Percentiles rank a stretch among this genome's conserved stretches.
Evolutionary conservation across 2,329 filamentous ascomycete genomes (phyloP).

Genomic region (Diaporthe destruens): DNA sequence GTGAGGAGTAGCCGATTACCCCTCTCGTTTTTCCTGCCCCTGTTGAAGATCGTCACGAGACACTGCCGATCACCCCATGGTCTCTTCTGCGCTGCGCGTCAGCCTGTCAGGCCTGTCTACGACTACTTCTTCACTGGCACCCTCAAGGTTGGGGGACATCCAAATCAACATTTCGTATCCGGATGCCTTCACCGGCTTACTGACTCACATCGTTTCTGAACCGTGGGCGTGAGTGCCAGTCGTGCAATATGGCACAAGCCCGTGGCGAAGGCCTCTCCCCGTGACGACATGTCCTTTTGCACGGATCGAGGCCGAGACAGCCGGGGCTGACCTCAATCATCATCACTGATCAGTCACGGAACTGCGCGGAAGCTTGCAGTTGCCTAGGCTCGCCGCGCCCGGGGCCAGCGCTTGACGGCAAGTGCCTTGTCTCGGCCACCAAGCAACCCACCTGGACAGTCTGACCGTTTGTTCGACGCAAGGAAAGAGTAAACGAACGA

Average conservation of each 20-base stretch:
- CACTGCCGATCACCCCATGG: conserved; percentile 6
- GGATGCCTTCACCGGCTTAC: not conserved
- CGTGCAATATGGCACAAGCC: conserved; percentile 1
- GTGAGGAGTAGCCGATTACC: conserved; percentile 14
- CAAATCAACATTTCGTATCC: conserved; percentile 20
- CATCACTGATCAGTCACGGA: not conserved
- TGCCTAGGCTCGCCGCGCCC: not conserved
- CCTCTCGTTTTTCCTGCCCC: conserved; percentile 23
- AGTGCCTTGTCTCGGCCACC: conserved; percentile 22
- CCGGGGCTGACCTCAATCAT: conserved; percentile 10
- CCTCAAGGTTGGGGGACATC: not conserved
- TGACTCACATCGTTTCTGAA: not conserved
- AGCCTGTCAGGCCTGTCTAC: no score
- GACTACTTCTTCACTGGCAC: not conserved
- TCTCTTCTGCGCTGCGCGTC: not conserved
- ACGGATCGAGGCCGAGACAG: conserved; percentile 22
- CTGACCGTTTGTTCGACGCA: not conserved
- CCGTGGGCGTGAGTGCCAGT: not conserved
- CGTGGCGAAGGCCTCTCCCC: conserved; percentile 6
- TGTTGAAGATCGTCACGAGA: conserved; percentile 26
- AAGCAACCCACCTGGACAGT: not conserved
- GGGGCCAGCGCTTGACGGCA: conserved; percentile 16
- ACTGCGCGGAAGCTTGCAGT: conserved; percentile 15
- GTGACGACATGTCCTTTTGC: not conserved
- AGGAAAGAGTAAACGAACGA: not conserved